phyloP scores from a whole-genome alignment of 768 basidiomycete genomes.

The Suillus subluteus region DNA sequence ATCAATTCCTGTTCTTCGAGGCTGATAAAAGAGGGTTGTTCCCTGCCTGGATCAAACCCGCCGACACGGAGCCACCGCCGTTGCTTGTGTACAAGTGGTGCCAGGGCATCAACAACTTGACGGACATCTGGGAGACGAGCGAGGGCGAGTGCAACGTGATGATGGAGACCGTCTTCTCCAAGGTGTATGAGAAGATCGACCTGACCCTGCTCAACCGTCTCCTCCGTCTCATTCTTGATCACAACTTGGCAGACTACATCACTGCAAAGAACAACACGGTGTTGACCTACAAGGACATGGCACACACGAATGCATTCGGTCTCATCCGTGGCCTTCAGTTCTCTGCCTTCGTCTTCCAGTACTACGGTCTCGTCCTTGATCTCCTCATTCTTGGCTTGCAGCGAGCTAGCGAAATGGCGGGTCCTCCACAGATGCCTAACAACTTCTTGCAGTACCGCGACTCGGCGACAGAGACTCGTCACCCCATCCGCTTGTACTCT shows the following conservation, averaged over 20 bases:
- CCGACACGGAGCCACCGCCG: conserved; percentile 95
- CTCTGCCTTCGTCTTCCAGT: conserved; percentile 99
- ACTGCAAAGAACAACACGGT: conserved; percentile 99
- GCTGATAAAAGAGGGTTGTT: conserved; percentile 97
- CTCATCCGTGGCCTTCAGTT: conserved; percentile 98
- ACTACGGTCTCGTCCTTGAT: conserved; percentile 95
- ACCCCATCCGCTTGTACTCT: conserved; percentile 97
- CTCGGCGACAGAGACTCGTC: conserved; percentile 91
- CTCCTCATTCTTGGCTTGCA: conserved; percentile 96
- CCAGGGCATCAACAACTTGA: conserved; percentile 98
- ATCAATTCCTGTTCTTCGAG: conserved; percentile 99
- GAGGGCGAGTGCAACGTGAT: conserved; percentile 98
- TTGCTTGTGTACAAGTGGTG: conserved; percentile 99
- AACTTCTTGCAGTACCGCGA: conserved; percentile 98
- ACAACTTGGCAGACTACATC: conserved; percentile 98
- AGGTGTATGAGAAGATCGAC: conserved; percentile 99
- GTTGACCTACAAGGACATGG: conserved; percentile 97
- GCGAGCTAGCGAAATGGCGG: conserved; percentile 98
- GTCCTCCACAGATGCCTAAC: conserved; percentile 96
- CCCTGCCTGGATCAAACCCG: conserved; percentile 99
- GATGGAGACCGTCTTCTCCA: conserved; percentile 98
- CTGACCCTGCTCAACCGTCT: conserved; percentile 94
- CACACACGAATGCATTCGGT: conserved; percentile 96
- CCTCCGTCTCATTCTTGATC: conserved; percentile 94
- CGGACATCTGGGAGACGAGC: conserved; percentile 97